Evolutionary conservation across 352 stramenopile genomes (phyloP).

Genomic region (Pythium apleroticum): DNA sequence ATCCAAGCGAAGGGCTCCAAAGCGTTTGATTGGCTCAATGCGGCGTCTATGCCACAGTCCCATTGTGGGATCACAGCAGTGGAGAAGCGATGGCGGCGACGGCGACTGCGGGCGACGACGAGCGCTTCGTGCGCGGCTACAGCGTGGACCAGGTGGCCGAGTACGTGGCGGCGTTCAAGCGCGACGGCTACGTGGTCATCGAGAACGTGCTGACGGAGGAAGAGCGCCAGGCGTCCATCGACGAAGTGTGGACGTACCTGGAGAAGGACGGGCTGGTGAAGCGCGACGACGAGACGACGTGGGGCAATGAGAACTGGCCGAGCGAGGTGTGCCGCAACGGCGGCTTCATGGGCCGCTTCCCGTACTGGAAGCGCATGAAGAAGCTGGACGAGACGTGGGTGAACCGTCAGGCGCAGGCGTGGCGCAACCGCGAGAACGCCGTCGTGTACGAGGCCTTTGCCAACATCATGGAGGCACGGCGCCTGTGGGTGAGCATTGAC

Average conservation of each 20-base stretch:
- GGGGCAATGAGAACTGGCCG: slow-evolving; percentile 50
- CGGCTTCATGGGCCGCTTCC: slow-evolving; percentile 48
- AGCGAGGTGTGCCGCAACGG: slow-evolving; percentile 46
- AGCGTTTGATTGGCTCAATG: slow-evolving; percentile 23
- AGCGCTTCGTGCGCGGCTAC: slow-evolving; percentile 28
- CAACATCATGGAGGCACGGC: slow-evolving; percentile 33
- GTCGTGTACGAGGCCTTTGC: slow-evolving; percentile 36
- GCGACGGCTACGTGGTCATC: slow-evolving; percentile 47
- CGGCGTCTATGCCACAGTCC: neutral
- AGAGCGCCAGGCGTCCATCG: slow-evolving; percentile 35
- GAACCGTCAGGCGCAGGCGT: slow-evolving; percentile 44
- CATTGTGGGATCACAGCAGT: neutral
- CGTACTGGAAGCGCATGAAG: slow-evolving; percentile 59
- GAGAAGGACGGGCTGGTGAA: slow-evolving; percentile 44
- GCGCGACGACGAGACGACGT: slow-evolving; percentile 40
- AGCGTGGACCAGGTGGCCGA: slow-evolving; percentile 32
- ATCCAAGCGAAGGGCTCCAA: slow-evolving; percentile 24
- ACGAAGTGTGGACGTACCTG: slow-evolving; percentile 49
- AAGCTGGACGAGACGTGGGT: slow-evolving; percentile 44
- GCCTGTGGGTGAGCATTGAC: slow-evolving; percentile 51
- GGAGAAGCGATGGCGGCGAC: neutral
- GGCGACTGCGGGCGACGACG: neutral
- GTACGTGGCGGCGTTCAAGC: slow-evolving; percentile 39
- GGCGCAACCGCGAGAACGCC: slow-evolving; percentile 47
- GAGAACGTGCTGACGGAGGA: slow-evolving; percentile 38